Conservation (phyloP, 2,329 filamentous ascomycete genomes). For the Aulographum hederae region DNA sequence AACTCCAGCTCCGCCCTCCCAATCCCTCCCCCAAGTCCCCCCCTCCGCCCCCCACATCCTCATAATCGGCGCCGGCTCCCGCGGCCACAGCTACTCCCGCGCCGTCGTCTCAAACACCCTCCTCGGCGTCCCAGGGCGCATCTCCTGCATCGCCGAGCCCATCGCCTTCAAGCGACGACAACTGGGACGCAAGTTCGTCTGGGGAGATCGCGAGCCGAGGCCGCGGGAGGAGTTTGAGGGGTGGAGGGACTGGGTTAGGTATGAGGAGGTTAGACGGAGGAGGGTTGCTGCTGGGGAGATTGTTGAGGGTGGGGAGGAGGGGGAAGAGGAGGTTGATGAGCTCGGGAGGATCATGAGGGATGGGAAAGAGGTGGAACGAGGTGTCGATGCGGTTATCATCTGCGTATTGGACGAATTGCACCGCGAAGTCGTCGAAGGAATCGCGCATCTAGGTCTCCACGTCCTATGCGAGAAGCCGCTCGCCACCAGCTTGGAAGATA, state of each 20-base stretch:
- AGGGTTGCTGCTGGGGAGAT: conserved; percentile 24
- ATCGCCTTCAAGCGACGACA: conserved; percentile 54
- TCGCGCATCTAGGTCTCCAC: conserved; percentile 53
- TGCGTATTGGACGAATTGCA: conserved; percentile 82
- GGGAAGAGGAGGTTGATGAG: conserved; percentile 7
- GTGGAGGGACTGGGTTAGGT: conserved; percentile 60
- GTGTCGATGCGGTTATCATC: conserved; percentile 42
- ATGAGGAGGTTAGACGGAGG: conserved; percentile 44
- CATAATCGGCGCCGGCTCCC: conserved; percentile 20
- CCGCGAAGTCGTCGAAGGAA: conserved; percentile 55
- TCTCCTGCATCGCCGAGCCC: conserved; percentile 70
- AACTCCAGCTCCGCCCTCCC: no score
- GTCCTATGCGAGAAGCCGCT: conserved; percentile 94
- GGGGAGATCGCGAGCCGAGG: conserved; percentile 34
- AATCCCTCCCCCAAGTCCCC: no score
- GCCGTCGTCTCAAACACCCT: conserved; percentile 5
- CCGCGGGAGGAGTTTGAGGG: conserved; percentile 42
- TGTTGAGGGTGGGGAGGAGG: conserved; percentile 9
- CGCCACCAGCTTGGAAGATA: conserved; percentile 61
- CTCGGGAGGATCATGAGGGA: no score
- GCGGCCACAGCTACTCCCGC: conserved; percentile 18
- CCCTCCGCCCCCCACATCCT: conserved; percentile 10
- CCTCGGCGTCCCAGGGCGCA: conserved; percentile 9
- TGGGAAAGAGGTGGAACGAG: conserved; percentile 12
- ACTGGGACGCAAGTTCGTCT: conserved; percentile 57